Base-by-base conservation (phyloP, 2,329 filamentous ascomycete genomes). In the Xylaria hypoxylon region DNA sequence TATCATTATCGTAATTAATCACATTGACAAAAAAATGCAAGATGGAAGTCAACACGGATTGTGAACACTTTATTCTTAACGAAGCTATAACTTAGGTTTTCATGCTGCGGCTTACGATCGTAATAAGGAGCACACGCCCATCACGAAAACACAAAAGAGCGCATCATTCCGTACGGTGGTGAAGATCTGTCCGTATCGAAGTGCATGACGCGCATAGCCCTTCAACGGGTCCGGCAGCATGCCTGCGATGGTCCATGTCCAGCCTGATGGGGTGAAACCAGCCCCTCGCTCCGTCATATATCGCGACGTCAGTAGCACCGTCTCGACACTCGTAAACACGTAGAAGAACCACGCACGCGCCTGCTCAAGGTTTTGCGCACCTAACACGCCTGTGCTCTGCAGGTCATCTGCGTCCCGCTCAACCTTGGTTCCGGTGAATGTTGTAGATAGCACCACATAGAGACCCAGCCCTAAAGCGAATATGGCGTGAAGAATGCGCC, bases 261-360 rank as follows among this genome's bases (percentile, higher is more conserved):
- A 84, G 2, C 91, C 90, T 28, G 82, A 79, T 2, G 86, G 86
- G 67, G 86, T 86, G 42, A 65, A 68, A 5, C 64, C 62, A 38
- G 51, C 85, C 76, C 44, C 81, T 78, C 26, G 85, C 85, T 93
- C 91, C 58, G 93, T 75, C 71, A 93, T 88, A 76, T 90, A 92
- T 26, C 92, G 84, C 33, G 87, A 89, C 1, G 88, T 90, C 70
- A 95, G 87, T 69, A 95, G 81, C 59, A 92, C 77, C 11, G 92
- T 84, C 80, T 96, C 92, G 35, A 88, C 89, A 0, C 92, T 93
- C 5, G 91, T 90, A 76, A 95, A 96, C n/a, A 92, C 85, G 82
- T 89, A 93, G 79, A 95, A 94, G 79, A 94, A 90, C 68, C 85
- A 83, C 51, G 81, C 81, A 45, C 82, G 76, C 38, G 78, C 75